Percentiles rank a stretch among this genome's conserved stretches.
phyloP scores from a whole-genome alignment of 2,329 filamentous ascomycete genomes.

The Dactylellina parvicollis region DNA sequence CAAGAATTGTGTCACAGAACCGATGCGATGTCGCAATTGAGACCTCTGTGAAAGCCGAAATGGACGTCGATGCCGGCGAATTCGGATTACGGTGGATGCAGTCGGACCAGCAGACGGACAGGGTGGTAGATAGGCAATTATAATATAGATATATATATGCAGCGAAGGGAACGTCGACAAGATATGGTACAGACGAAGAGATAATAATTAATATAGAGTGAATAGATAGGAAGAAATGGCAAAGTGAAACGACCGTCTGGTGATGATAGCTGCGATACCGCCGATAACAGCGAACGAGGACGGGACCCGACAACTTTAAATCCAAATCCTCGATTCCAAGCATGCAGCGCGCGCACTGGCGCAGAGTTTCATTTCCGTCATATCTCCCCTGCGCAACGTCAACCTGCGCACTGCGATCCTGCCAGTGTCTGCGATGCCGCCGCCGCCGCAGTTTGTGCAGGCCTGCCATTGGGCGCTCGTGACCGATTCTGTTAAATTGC shows the following conservation, averaged over 20 bases:
- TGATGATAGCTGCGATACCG: slow-evolving; percentile 6
- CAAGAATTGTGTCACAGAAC: slow-evolving; percentile 13
- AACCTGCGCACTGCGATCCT: slow-evolving; percentile 7
- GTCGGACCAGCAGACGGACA: slow-evolving; percentile 29
- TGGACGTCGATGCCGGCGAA: background rate
- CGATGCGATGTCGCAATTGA: slow-evolving; percentile 48
- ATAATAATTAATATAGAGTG: background rate
- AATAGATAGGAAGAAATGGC: slow-evolving; percentile 1
- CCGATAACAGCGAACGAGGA: background rate
- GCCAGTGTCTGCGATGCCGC: slow-evolving; percentile 39
- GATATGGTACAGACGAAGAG: slow-evolving; percentile 17
- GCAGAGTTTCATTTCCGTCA: background rate
- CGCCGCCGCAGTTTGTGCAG: slow-evolving; percentile 39
- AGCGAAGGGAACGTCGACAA: background rate
- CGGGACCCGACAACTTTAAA: slow-evolving; percentile 34
- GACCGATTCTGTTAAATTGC: slow-evolving; percentile 39
- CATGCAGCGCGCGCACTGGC: no score
- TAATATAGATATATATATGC: slow-evolving; percentile 4
- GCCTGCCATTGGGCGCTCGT: slow-evolving; percentile 38
- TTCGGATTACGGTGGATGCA: slow-evolving; percentile 4
- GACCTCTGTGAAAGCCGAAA: background rate
- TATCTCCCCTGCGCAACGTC: background rate
- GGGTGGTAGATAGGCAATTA: slow-evolving; percentile 44
- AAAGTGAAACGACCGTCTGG: background rate
- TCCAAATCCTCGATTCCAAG: background rate